Evolutionary conservation across 805 yeast species (phyloP), one percentile per base, ranked within the genome.

Genomic region (Barnettozyma salicaria): DNA sequence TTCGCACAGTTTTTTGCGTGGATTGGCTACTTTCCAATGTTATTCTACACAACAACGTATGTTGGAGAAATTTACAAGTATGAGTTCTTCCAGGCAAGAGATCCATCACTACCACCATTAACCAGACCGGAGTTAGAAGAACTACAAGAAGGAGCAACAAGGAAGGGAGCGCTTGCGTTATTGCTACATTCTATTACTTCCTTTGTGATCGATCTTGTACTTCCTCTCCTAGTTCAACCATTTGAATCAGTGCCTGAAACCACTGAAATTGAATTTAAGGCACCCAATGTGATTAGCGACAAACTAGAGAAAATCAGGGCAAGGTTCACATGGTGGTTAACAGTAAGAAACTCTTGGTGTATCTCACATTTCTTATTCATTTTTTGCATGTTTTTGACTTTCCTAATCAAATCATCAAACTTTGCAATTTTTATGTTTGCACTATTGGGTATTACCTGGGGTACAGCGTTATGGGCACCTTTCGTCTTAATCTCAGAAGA

Each of bases 21-120:
- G 83, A 70, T 77, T 28, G 81, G 81, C 1, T 78, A 79, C 59
- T 78, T 78, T 57, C 80, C 80, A 2, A 68, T 78, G 71, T 51
- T 78, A 20, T 78, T 77, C 43, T 78, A 77, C 48, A 76, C 81
- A 4, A 72, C 83, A 3, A 75, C 81, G 0, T 78, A 76, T 53
- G 81, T 78, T 13, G 80, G 80, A 0, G 81, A 74, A 41, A 56
- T 78, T 12, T 76, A 73, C 55, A 58, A 64, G 22, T 60, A 53
- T 29, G 72, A 72, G 39, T 44, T 52, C 22, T 55, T 51, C 30
- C 37, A 44, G 9, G 41, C 49, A 11, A 63, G 74, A 5, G 64
- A 59, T 29, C 63, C 67, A 3, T 34, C 48, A 6, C 33, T 49
- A 6, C 61, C 61, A 3, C 55, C 61, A 2, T 51, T 73, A 23